Evolutionary conservation across 257 asterid species (phyloP), one percentile per base, ranked within the genome.

Genomic region (Solanum appendiculatum): DNA sequence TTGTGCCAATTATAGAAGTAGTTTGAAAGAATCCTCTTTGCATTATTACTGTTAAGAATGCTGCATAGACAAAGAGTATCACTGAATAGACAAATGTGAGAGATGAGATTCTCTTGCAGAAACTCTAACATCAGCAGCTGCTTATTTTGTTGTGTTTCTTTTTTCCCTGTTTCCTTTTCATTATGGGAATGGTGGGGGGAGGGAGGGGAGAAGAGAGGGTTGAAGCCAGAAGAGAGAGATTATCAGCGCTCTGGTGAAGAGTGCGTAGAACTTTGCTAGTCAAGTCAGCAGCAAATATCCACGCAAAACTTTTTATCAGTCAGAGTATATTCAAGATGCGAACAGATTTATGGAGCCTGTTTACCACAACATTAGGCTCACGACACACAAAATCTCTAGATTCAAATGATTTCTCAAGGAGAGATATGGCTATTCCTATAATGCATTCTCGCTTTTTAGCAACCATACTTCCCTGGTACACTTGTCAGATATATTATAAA

Each of bases 41-140:
- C 89, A 93, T 96, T 90, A 95, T 89, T 85, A 94, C 98, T 85
- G 94, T 95, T 93, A 97, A 89, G 88, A 97, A 93, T 86, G 99
- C 99, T 95, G 87, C 91, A 89, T 56, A 84, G 85, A 84, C 86
- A 77, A 88, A 89, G 85, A 87, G 80, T 63, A 85, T 86, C 85
- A 44, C 84, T 80, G 27, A 48, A 8, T 78, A 44, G 27, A 80
- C 37, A 46, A 80, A 80, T 46, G 84, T 29, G 64, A 46, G 64
- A 25, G 64, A 80, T 16, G 84, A 46, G 9, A 80, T 16, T 80
- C 31, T 46, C 84, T 48, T 80, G 39, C 64, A 27, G 84, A 46
- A 80, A 44, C 66, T 46, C 84, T 46, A 80, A 80, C 25, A 27
- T 29, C 84, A 46, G 27, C 40, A 80, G 84, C 40, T 46, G 27